Percentiles rank a stretch among this genome's conserved stretches.
phyloP scores from a whole-genome alignment of 129 eudicot species.

The Escallonia herrerae region DNA sequence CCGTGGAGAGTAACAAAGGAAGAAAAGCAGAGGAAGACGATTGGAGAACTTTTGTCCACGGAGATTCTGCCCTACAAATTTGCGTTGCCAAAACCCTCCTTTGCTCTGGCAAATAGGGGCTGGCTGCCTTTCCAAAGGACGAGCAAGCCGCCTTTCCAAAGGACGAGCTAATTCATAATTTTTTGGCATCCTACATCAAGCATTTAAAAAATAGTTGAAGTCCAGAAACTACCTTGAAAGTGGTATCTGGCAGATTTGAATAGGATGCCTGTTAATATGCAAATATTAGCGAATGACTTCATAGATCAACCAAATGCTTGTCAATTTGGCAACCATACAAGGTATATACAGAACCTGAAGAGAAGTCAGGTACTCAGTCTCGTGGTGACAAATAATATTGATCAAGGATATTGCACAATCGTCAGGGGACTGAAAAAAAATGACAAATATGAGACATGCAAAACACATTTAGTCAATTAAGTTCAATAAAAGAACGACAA shows the following conservation, averaged over 20 bases:
- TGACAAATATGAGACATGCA: slow-evolving; percentile 18
- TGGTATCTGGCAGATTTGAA: slow-evolving; percentile 83
- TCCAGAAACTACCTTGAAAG: slow-evolving; percentile 70
- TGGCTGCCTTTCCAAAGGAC: no score
- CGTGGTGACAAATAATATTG: slow-evolving; percentile 80
- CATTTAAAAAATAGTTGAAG: background rate
- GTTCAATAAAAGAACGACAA: background rate
- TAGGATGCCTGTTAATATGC: slow-evolving; percentile 66
- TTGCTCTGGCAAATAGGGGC: no score
- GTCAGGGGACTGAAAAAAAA: slow-evolving; percentile 64
- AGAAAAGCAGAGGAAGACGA: no score
- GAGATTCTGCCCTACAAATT: no score
- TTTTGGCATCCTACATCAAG: background rate
- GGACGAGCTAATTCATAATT: no score
- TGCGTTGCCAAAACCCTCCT: no score
- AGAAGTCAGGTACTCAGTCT: slow-evolving; percentile 79
- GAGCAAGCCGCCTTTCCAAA: no score
- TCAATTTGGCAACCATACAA: background rate
- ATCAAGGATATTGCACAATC: slow-evolving; percentile 75
- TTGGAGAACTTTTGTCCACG: no score
- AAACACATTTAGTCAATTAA: background rate
- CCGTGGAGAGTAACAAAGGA: no score
- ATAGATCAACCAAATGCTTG: background rate
- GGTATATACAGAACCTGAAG: slow-evolving; percentile 50
- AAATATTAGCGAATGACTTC: slow-evolving; percentile 22